Evolutionary conservation across 805 yeast species (phyloP), one percentile per base, ranked within the genome.

Genomic region (Candida broadrunensis): DNA sequence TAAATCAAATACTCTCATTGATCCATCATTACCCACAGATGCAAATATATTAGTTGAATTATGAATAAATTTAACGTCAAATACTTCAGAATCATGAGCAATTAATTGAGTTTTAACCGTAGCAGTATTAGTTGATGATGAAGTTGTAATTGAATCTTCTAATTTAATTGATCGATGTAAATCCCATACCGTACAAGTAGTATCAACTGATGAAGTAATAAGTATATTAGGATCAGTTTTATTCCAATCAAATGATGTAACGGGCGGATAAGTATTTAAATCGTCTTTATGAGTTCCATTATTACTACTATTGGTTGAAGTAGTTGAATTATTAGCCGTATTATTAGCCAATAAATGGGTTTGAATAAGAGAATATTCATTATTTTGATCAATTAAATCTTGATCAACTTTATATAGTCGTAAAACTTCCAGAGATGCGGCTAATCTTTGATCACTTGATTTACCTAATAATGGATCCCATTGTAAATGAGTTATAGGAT

Each of bases 131-230:
- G 44, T 37, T 19, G 38, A 19, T 9, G 25, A 19, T 5, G 32
- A 14, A 15, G 32, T 29, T 9, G 29, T 25, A 8, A 14, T 29
- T 5, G n/a, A 7, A 14, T 39, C 45, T 21, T 46, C 49, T 11
- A 35, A 18, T 25, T 36, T 26, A 36, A 43, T 42, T 4, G 65
- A 51, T 21, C 73, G 58, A 45, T 61, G 56, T 24, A 89, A 61
- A 63, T 93, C 98, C 98, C 99, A 93, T 3, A 89, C 81, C 0
- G 98, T 90, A 64, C 99, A 93, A 0, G 99, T 93, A 1, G 99
- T 93, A 63, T 93, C 99, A 9, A 91, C 87, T 16, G 93, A 83
- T 46, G 91, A 79, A 1, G 97, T 88, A 27, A 93, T 84, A 16
- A 89, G 75, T 30, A 81, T 61, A 36, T 78, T 78, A 2, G 87